phyloP scores from a whole-genome alignment of 805 yeast genomes.

The Wickerhamiella slavikovae region DNA sequence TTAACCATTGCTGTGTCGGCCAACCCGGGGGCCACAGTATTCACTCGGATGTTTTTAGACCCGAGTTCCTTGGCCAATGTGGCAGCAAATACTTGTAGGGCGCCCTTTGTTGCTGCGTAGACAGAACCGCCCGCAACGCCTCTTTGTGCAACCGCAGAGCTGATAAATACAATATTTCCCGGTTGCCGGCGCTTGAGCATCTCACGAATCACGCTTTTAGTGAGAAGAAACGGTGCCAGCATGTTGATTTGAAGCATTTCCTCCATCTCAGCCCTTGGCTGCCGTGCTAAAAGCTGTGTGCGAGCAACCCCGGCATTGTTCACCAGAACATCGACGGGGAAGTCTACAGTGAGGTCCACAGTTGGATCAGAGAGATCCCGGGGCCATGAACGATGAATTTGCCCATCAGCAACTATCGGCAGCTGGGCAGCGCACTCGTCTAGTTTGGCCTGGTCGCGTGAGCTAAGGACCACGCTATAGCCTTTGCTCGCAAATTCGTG shows the following conservation, averaged over 20 bases:
- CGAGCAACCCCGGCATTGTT: conserved; percentile 44
- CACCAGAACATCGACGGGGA: conserved; percentile 25
- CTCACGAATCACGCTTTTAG: conserved; percentile 29
- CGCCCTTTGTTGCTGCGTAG: conserved; percentile 55
- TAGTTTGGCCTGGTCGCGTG: conserved; percentile 26
- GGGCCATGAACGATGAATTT: conserved; percentile 6
- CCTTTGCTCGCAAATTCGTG: conserved; percentile 29
- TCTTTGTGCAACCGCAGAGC: conserved; percentile 33
- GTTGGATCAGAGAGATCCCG: conserved; percentile 6
- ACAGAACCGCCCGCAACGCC: conserved; percentile 34
- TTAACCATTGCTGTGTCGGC: conserved; percentile 40
- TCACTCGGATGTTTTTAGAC: conserved; percentile 33
- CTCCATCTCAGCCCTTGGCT: conserved; percentile 23
- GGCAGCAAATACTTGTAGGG: conserved; percentile 39
- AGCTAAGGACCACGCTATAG: conserved; percentile 28
- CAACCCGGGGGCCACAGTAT: conserved; percentile 49
- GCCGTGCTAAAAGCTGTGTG: conserved; percentile 26
- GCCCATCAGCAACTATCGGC: conserved; percentile 3
- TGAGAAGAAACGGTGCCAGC: conserved; percentile 36
- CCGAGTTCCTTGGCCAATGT: conserved; percentile 40
- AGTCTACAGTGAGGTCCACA: conserved; percentile 1
- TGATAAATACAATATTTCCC: conserved; percentile 34
- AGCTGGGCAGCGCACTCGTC: conserved; percentile 11
- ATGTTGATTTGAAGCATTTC: conserved; percentile 35
- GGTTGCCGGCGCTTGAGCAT: conserved; percentile 24